Percentiles rank a stretch among this genome's conserved stretches.
These are phyloP conservation scores for Nicotiana noctiflora DNA, from an alignment of 257 asterid genomes.

Conservation along the genomic window DNA sequence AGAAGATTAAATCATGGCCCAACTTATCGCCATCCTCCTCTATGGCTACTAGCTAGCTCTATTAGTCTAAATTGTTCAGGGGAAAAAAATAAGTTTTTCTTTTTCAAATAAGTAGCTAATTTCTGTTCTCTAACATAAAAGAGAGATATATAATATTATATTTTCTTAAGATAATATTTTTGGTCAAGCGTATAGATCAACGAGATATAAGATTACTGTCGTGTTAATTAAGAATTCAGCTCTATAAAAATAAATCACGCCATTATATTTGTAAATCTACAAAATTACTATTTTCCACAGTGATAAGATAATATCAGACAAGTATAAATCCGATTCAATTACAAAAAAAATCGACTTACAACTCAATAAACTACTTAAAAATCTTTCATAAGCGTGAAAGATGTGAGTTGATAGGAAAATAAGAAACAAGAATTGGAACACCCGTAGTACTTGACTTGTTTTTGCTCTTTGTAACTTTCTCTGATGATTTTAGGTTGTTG, in stretches of 20 bases:
- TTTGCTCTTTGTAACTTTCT: neutral
- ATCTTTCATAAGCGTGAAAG: conserved; percentile 16
- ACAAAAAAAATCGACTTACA: neutral
- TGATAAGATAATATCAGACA: neutral
- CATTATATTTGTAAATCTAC: no score
- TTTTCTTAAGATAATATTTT: no score
- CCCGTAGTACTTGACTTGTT: neutral
- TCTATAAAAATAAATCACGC: neutral
- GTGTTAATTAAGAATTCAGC: no score
- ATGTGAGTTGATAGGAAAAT: conserved; percentile 31
- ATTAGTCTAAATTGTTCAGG: no score
- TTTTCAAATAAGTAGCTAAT: no score
- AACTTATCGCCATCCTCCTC: neutral
- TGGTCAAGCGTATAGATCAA: no score
- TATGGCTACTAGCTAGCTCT: neutral
- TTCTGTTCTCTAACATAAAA: no score
- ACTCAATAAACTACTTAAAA: no score
- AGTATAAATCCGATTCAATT: neutral
- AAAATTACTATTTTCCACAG: neutral
- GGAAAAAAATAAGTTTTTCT: no score
- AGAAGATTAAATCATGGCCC: neutral
- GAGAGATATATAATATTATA: no score
- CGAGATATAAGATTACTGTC: no score
- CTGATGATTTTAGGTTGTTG: neutral
- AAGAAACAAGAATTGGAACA: conserved; percentile 23